phyloP scores from a whole-genome alignment of 306 rosid species.

The Fragaria ananassa region DNA sequence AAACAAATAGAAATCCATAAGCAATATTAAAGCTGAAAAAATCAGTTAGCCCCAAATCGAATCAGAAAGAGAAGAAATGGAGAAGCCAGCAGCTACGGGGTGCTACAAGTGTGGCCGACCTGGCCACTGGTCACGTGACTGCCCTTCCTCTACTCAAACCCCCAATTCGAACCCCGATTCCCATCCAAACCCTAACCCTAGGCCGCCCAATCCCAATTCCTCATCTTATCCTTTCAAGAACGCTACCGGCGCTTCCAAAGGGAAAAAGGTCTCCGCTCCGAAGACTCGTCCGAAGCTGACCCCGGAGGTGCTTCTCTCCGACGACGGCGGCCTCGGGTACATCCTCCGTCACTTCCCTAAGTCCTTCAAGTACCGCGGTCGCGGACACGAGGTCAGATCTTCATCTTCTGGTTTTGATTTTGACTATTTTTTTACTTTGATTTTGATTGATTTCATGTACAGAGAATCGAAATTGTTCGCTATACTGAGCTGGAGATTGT shows the following conservation, averaged over 20 bases:
- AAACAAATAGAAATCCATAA: neutral
- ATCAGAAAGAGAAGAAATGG: neutral
- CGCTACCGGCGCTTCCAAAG: constrained; percentile 29
- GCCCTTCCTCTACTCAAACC: constrained; percentile 57
- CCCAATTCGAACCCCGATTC: constrained; percentile 26
- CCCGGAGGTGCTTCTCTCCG: constrained; percentile 75
- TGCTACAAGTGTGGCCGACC: constrained; percentile 97
- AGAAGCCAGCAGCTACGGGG: constrained; percentile 61
- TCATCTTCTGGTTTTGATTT: neutral
- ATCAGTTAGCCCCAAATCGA: neutral
- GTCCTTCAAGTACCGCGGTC: constrained; percentile 77
- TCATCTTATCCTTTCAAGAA: constrained; percentile 24
- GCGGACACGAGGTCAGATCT: constrained; percentile 69
- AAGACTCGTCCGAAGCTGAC: constrained; percentile 82
- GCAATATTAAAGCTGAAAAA: neutral
- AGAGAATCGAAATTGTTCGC: no score
- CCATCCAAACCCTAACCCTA: constrained; percentile 18
- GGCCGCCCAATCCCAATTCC: constrained; percentile 21
- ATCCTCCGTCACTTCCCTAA: constrained; percentile 91
- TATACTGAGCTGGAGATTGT: neutral
- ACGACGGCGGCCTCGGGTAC: constrained; percentile 92
- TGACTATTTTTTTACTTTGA: neutral
- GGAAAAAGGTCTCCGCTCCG: constrained; percentile 52
- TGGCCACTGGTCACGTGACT: constrained; percentile 98
- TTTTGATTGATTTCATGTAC: no score